A percentile compares a stretch with the other conserved stretches of the same genome.
These are phyloP conservation scores for Funneliformis geosporum DNA, from an alignment of 192 early-diverging fungal genomes.

Conservation along the genomic window DNA sequence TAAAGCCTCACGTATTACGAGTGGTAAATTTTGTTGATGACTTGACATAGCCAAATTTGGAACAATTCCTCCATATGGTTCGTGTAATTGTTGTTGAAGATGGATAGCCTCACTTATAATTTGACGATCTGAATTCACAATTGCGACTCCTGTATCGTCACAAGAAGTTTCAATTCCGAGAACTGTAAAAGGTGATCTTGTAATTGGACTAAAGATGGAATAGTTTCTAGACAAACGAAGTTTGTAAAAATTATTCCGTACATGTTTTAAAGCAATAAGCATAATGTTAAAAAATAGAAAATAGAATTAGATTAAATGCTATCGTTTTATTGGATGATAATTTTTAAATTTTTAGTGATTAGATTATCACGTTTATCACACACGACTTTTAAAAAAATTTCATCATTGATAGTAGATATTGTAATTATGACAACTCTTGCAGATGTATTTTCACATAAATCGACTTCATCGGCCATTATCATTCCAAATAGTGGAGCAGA, in stretches of 20 bases:
- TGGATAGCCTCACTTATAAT: constrained; percentile 64
- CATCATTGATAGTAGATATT: no score
- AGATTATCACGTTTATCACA: no score
- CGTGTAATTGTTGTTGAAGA: constrained; percentile 68
- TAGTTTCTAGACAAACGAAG: background rate
- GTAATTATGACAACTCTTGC: constrained; percentile 30
- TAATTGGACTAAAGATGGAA: background rate
- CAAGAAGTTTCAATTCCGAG: constrained; percentile 80
- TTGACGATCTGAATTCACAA: constrained; percentile 64
- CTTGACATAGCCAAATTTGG: constrained; percentile 66
- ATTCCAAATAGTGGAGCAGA: constrained; percentile 35
- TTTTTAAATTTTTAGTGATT: no score
- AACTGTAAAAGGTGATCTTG: constrained; percentile 38
- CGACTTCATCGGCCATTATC: constrained; percentile 37
- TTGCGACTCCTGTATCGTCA: constrained; percentile 76
- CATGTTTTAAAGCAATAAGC: background rate
- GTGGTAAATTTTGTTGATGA: constrained; percentile 65
- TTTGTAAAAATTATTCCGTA: background rate
- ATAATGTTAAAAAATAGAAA: no score
- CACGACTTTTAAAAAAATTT: no score
- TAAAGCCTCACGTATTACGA: constrained; percentile 63
- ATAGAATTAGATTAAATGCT: no score
- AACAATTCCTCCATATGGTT: constrained; percentile 74
- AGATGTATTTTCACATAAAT: constrained; percentile 36
- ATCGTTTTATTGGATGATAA: no score